Percentiles rank a stretch among this genome's conserved stretches.
Conservation (phyloP, 164 flowering plant species). For the Buxus sempervirens region DNA sequence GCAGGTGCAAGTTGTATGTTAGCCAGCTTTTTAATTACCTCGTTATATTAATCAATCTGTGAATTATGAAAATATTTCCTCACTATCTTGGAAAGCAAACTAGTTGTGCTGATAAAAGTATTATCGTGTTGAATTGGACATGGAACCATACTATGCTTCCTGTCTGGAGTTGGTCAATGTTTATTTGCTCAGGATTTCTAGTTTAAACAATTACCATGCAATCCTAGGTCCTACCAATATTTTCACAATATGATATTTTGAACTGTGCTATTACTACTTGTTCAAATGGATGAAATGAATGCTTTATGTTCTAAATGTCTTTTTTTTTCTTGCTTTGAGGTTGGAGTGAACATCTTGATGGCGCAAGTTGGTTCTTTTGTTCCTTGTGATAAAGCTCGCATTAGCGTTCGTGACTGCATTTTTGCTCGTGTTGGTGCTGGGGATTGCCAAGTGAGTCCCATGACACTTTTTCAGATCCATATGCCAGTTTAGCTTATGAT, state of each 20-base stretch:
- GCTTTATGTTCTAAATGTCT: not conserved
- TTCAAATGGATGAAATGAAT: not conserved
- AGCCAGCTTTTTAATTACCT: not conserved
- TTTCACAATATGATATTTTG: too few relatives aligned
- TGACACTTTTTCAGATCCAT: not conserved
- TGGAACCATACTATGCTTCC: not conserved
- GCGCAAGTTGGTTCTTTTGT: conserved; percentile 97
- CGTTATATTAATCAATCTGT: not conserved
- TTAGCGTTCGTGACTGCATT: conserved; percentile 92
- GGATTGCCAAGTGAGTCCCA: conserved; percentile 83
- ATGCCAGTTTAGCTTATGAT: not conserved
- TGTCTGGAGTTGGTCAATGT: not conserved
- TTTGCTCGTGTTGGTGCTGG: conserved; percentile 99
- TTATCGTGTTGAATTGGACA: not conserved
- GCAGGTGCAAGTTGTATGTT: not conserved
- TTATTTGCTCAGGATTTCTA: not conserved
- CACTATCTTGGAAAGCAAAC: not conserved
- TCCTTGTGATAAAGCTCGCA: conserved; percentile 86
- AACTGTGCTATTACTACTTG: too few relatives aligned
- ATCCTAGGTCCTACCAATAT: not conserved
- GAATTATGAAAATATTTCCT: not conserved
- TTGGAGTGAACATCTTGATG: conserved; percentile 94
- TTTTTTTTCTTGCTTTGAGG: conserved; percentile 41
- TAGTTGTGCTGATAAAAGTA: not conserved
- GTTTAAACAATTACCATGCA: not conserved